Percentiles rank a stretch among this genome's conserved stretches.
phyloP scores from a whole-genome alignment of 1,284 basidiomycete species.

The Porogramme epimiltina region DNA sequence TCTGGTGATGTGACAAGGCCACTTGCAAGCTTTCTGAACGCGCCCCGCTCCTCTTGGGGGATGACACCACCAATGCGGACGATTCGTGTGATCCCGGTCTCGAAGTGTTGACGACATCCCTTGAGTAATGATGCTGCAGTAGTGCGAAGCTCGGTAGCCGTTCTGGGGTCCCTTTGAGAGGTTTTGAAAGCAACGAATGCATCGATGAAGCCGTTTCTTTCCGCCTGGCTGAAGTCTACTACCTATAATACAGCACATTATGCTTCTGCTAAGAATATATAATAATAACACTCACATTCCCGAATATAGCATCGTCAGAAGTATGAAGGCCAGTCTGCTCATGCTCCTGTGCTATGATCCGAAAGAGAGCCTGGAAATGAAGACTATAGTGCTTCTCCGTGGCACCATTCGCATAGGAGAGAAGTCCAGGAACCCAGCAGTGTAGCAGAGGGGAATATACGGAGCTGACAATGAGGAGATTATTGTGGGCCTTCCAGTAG shows the following conservation, averaged over 20 bases:
- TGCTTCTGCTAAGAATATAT: not conserved
- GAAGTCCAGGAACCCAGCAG: constrained; percentile 31
- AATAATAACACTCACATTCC: constrained; percentile 1
- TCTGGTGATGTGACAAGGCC: too few species aligned
- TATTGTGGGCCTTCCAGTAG: constrained; percentile 13
- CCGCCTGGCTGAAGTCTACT: constrained; percentile 34
- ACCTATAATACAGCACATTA: constrained; percentile 18
- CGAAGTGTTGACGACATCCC: constrained; percentile 34
- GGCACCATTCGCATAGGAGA: constrained; percentile 32
- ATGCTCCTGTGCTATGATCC: constrained; percentile 24
- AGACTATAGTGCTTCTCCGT: constrained; percentile 26
- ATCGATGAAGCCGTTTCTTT: constrained; percentile 29
- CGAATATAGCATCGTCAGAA: not conserved
- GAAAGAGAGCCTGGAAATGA: constrained; percentile 30
- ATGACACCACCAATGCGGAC: constrained; percentile 18
- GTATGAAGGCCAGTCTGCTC: constrained; percentile 1
- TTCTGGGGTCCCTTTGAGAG: too few species aligned
- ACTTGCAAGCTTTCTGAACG: too few species aligned
- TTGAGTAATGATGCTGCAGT: constrained; percentile 23
- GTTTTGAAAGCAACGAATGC: constrained; percentile 30
- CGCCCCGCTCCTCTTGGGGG: not conserved
- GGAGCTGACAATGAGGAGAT: constrained; percentile 18
- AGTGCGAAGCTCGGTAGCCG: constrained; percentile 7
- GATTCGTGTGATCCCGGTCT: constrained; percentile 26
- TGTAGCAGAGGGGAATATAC: constrained; percentile 14